A percentile compares a stretch with the other conserved stretches of the same genome.
Evolutionary conservation across 2,329 filamentous ascomycete species (phyloP).

Genomic region (Sclerotinia sclerotiorum): DNA sequence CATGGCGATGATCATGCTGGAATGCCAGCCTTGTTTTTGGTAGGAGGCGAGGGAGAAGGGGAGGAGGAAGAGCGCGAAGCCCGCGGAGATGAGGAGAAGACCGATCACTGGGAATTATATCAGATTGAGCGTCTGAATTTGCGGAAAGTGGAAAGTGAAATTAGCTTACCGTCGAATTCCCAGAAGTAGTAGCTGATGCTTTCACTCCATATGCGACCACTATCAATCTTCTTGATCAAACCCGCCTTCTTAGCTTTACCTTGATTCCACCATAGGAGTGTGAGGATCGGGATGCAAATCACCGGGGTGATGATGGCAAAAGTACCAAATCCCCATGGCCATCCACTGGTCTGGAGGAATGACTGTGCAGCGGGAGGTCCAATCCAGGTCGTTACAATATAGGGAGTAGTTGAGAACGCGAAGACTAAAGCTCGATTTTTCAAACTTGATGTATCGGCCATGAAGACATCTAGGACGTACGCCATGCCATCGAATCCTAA

Average conservation of each 20-base stretch:
- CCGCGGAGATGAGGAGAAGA: constrained; percentile 58
- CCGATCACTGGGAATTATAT: constrained; percentile 48
- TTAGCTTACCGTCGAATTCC: constrained; percentile 55
- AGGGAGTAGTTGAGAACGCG: constrained; percentile 62
- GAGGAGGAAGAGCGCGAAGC: constrained; percentile 65
- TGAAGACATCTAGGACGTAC: constrained; percentile 63
- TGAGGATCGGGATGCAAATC: constrained; percentile 61
- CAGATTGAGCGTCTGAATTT: not conserved
- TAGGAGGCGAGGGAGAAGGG: constrained; percentile 59
- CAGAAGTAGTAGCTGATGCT: constrained; percentile 54
- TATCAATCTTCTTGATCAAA: constrained; percentile 45
- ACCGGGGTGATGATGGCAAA: constrained; percentile 65
- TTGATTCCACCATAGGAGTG: constrained; percentile 52
- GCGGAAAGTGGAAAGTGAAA: not conserved
- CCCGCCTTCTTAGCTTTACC: constrained; percentile 57
- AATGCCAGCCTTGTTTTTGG: constrained; percentile 31
- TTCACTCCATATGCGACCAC: constrained; percentile 49
- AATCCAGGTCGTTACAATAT: constrained; percentile 64
- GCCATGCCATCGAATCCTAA: constrained; percentile 45
- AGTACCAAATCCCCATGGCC: constrained; percentile 67
- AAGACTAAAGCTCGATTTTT: constrained; percentile 56
- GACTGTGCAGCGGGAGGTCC: constrained; percentile 56
- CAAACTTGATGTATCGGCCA: constrained; percentile 65
- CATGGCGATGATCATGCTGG: constrained; percentile 49
- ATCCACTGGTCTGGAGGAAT: constrained; percentile 55